Evolutionary conservation across 805 yeast species (phyloP).

Genomic region (Yamadazyma insecticola): DNA sequence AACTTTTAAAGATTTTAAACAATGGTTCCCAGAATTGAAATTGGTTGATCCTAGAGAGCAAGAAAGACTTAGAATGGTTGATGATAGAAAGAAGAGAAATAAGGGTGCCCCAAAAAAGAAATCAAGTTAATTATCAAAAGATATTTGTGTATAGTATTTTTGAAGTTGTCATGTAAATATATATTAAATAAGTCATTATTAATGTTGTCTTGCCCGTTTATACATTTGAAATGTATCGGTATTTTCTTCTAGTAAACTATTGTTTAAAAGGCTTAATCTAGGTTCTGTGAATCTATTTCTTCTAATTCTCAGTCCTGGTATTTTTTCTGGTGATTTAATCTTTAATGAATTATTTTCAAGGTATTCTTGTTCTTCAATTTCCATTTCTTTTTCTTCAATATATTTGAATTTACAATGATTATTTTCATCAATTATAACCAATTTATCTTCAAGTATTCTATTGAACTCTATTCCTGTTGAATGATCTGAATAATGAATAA

Average conservation of each 20-base stretch:
- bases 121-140: constrained; percentile 6
- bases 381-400: no score
- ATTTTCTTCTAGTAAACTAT: constrained; percentile 6
- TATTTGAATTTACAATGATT: no score
- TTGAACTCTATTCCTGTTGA: no score
- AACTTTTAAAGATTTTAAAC: constrained; percentile 55
- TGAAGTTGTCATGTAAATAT: constrained; percentile 2
- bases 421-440: no score
- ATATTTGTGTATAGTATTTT: not conserved
- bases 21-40: constrained; percentile 45
- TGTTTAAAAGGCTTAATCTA: not conserved
- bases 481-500: no score
- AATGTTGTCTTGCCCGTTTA: constrained; percentile 4
- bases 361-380: no score
- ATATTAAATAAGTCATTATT: no score
- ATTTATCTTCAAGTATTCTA: no score
- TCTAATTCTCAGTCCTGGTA: constrained; percentile 1
- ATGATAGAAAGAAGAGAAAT: constrained; percentile 72
- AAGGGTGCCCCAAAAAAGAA: constrained; percentile 84
- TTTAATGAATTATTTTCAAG: no score
- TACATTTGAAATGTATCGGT: constrained; percentile 12
- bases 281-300: constrained; percentile 1
- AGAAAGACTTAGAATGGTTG: constrained; percentile 62
- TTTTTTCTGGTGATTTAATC: no score
- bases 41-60: constrained; percentile 67